Conservation (phyloP, 2,329 filamentous ascomycete genomes). For the Aspergillus sp. region DNA sequence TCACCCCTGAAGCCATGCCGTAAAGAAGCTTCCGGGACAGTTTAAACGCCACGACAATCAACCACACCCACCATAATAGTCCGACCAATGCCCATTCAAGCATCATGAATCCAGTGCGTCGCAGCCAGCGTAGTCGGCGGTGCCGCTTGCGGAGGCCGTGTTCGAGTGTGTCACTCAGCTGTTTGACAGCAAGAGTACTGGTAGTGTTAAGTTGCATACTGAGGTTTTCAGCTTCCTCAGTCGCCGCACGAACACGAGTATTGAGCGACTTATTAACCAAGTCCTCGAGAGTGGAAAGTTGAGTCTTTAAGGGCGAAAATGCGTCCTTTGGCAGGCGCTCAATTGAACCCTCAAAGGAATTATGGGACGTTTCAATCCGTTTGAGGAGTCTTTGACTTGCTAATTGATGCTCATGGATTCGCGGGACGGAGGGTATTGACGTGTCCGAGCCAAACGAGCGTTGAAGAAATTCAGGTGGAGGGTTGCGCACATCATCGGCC, state of each 20-base stretch:
- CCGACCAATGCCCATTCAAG: conserved; percentile 87
- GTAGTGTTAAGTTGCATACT: conserved; percentile 72
- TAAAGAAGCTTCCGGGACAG: conserved; percentile 63
- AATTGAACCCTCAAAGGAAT: conserved; percentile 46
- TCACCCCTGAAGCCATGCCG: conserved; percentile 59
- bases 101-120: conserved; percentile 73
- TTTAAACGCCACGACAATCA: conserved; percentile 76
- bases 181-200: conserved; percentile 77
- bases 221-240: conserved; percentile 78
- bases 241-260: conserved; percentile 63
- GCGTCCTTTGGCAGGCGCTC: conserved; percentile 48
- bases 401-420: conserved; percentile 54
- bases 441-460: conserved; percentile 27
- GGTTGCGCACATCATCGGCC: conserved; percentile 51
- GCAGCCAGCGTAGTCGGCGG: conserved; percentile 71
- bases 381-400: conserved; percentile 54
- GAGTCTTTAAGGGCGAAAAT: conserved; percentile 45
- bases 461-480: conserved; percentile 38
- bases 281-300: conserved; percentile 46
- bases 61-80: conserved; percentile 93
- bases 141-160: conserved; percentile 69
- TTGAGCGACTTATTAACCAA: conserved; percentile 52
- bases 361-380: conserved; percentile 47
- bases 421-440: conserved; percentile 43
- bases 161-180: conserved; percentile 73